Percentiles rank a stretch among this genome's conserved stretches.
phyloP scores from a whole-genome alignment of 2,329 filamentous ascomycete species.

The Bisporella sp. region DNA sequence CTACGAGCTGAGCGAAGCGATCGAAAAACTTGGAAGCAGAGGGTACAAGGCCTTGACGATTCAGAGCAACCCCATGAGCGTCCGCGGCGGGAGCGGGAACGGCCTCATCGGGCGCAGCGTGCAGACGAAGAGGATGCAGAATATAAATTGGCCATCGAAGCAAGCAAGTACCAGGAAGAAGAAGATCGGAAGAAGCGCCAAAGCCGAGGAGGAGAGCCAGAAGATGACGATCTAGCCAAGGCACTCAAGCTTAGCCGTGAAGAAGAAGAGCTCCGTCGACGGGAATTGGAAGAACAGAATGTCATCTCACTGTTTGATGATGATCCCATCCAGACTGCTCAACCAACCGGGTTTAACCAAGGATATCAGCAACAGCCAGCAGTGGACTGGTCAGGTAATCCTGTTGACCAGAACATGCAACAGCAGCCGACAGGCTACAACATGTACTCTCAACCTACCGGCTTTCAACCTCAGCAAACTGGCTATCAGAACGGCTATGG shows the following conservation, averaged over 20 bases:
- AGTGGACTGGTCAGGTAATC: slow-evolving; percentile 96
- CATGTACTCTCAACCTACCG: slow-evolving; percentile 48
- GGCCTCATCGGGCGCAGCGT: slow-evolving; percentile 41
- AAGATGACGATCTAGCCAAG: slow-evolving; percentile 87
- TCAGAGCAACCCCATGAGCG: slow-evolving; percentile 44
- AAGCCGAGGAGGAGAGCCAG: slow-evolving; percentile 42
- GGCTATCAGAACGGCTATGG: slow-evolving; percentile 68
- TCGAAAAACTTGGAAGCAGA: slow-evolving; percentile 92
- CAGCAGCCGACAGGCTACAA: slow-evolving; percentile 73
- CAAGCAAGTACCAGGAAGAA: slow-evolving; percentile 91
- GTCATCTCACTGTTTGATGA: slow-evolving; percentile 86
- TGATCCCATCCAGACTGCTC: slow-evolving; percentile 45
- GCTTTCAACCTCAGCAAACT: slow-evolving; percentile 44
- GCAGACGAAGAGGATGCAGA: slow-evolving; percentile 83
- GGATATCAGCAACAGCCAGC: slow-evolving; percentile 95
- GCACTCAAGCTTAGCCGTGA: slow-evolving; percentile 92
- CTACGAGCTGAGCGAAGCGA: slow-evolving; percentile 85
- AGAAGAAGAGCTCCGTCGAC: slow-evolving; percentile 83
- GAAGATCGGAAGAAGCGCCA: slow-evolving; percentile 75
- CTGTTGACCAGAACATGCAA: slow-evolving; percentile 66
- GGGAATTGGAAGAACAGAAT: slow-evolving; percentile 81
- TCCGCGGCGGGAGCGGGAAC: slow-evolving; percentile 34
- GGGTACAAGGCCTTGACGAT: slow-evolving; percentile 89
- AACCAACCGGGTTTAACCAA: slow-evolving; percentile 87
- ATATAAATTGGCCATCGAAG: slow-evolving; percentile 84